Conservation (phyloP, 345 rosid species). For the Noccaea caerulescens region DNA sequence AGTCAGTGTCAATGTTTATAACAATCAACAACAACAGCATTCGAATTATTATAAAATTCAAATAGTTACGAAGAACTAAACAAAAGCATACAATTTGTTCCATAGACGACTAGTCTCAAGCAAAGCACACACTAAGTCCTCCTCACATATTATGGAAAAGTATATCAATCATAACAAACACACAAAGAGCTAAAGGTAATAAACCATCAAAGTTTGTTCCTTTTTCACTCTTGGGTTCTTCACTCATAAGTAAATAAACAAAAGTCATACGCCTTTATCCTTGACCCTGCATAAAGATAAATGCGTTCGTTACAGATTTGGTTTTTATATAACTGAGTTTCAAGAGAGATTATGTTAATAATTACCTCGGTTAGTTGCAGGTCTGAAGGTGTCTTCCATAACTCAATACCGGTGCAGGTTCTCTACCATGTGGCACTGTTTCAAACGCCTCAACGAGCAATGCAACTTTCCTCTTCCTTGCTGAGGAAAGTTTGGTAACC, state of each 20-base stretch:
- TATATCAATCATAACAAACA: conserved; percentile 21
- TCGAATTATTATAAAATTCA: neutral
- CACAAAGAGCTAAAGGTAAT: conserved; percentile 26
- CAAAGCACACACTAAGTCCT: conserved; percentile 31
- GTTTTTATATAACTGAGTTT: neutral
- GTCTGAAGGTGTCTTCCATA: conserved; percentile 68
- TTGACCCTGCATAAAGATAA: conserved; percentile 23
- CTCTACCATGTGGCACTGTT: conserved; percentile 56
- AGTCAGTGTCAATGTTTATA: neutral
- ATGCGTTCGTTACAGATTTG: conserved; percentile 3
- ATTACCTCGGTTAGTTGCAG: conserved; percentile 55
- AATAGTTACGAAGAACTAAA: conserved; percentile 2
- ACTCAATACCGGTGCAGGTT: conserved; percentile 50
- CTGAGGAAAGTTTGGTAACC: conserved; percentile 76
- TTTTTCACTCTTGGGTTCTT: conserved; percentile 8
- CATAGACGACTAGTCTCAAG: conserved; percentile 29
- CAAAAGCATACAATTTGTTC: conserved; percentile 9
- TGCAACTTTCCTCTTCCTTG: conserved; percentile 82
- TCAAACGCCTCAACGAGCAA: conserved; percentile 95
- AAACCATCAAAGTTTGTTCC: conserved; percentile 28
- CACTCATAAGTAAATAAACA: conserved; percentile 25
- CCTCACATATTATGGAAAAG: conserved; percentile 21
- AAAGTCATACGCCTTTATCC: conserved; percentile 27
- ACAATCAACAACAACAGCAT: conserved; percentile 2
- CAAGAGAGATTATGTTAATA: conserved; percentile 4